phyloP scores from a whole-genome alignment of 2,329 filamentous ascomycete species.

The Exophiala oligosperma region DNA sequence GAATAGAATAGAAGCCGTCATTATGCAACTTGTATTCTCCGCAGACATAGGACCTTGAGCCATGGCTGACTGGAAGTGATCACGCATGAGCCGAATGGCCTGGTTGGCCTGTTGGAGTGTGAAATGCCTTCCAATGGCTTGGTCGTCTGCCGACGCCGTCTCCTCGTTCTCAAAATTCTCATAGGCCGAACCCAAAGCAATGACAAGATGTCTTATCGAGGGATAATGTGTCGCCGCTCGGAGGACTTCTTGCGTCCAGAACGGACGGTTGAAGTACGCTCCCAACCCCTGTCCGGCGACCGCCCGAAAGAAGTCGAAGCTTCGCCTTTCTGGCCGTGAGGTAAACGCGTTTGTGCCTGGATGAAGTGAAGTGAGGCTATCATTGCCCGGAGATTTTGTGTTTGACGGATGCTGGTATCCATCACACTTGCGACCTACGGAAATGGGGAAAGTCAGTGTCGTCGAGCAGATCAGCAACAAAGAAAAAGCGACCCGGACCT shows the following conservation, averaged over 20 bases:
- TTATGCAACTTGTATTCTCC: constrained; percentile 30
- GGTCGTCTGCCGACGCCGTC: constrained; percentile 4
- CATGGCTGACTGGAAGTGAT: constrained; percentile 36
- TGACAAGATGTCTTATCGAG: constrained; percentile 51
- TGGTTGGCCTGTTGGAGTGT: constrained; percentile 51
- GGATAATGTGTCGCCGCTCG: constrained; percentile 49
- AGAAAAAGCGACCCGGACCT: constrained; percentile 22
- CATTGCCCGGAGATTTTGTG: constrained; percentile 20
- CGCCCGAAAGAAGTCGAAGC: constrained; percentile 43
- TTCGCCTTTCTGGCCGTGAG: constrained; percentile 37
- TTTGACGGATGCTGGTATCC: constrained; percentile 44
- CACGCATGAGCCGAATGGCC: constrained; percentile 43
- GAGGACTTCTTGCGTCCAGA: constrained; percentile 50
- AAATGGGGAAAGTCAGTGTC: too few species aligned
- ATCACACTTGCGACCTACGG: constrained; percentile 53
- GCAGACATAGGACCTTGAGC: constrained; percentile 32
- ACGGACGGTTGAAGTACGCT: constrained; percentile 43
- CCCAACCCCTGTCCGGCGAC: constrained; percentile 45
- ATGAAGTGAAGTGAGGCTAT: constrained; percentile 21
- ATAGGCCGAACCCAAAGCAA: constrained; percentile 53
- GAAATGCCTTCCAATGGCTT: constrained; percentile 33
- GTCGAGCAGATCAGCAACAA: too few species aligned
- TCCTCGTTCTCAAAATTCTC: constrained; percentile 33
- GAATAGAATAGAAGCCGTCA: constrained; percentile 54
- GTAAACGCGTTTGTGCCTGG: constrained; percentile 30